Conservation (phyloP, 1,284 basidiomycete genomes). For the Phellinidium pouzarii region DNA sequence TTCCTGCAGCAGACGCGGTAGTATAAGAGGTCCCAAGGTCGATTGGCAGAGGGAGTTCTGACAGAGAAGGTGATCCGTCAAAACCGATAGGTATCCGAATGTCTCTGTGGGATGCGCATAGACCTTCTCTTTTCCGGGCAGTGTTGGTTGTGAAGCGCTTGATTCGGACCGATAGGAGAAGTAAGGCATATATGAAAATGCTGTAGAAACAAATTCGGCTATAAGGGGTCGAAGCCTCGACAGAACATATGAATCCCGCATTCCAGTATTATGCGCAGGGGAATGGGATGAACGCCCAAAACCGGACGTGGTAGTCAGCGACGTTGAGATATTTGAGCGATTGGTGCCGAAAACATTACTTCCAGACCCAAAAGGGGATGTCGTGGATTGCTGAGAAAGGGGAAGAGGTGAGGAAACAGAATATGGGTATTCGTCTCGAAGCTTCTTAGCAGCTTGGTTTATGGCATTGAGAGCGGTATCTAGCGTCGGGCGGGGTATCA, state of each 20-base stretch:
- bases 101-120: conserved; percentile 66
- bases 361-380: conserved; percentile 21
- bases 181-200: conserved; percentile 73
- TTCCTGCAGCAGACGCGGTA: conserved; percentile 58
- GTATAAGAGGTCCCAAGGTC: conserved; percentile 47
- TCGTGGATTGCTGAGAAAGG: conserved; percentile 23
- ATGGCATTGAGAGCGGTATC: conserved; percentile 66
- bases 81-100: conserved; percentile 58
- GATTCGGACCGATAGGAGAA: conserved; percentile 49
- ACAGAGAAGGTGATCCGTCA: conserved; percentile 59
- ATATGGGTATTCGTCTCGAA: conserved; percentile 75
- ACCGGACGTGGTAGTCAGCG: conserved; percentile 24
- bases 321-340: conserved; percentile 22
- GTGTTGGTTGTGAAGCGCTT: conserved; percentile 34
- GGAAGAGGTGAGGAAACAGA: conserved; percentile 36
- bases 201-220: conserved; percentile 65
- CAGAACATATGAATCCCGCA: conserved; percentile 73
- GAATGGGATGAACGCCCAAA: conserved; percentile 23
- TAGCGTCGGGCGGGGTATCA: conserved; percentile 73
- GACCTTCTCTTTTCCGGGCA: conserved; percentile 48
- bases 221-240: conserved; percentile 70
- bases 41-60: conserved; percentile 61
- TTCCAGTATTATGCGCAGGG: conserved; percentile 34
- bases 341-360: conserved; percentile 19
- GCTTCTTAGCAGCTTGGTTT: conserved; percentile 57